Evolutionary conservation across 345 rosid species (phyloP).

Genomic region (Populus ilicifolia): DNA sequence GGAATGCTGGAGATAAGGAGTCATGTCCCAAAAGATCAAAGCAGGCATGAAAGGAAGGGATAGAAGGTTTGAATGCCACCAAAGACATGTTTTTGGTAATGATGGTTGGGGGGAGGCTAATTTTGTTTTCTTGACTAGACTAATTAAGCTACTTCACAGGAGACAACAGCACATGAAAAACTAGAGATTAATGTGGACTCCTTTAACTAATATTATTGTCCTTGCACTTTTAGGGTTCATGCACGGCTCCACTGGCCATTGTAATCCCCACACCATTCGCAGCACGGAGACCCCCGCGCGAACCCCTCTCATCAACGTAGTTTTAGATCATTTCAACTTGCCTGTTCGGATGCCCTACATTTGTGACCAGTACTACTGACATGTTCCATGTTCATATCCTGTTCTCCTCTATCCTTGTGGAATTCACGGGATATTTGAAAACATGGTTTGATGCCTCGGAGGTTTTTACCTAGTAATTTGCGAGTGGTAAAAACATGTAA

Average conservation of each 20-base stretch:
- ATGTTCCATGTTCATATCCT: not conserved
- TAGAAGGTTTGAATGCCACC: not conserved
- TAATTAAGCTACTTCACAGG: constrained; percentile 31
- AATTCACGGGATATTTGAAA: not conserved
- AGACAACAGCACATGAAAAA: constrained; percentile 34
- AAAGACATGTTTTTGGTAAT: not conserved
- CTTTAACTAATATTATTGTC: constrained; percentile 14
- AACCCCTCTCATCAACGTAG: not conserved
- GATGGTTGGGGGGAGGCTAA: not conserved
- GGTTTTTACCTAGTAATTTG: no score
- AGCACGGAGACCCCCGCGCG: not conserved
- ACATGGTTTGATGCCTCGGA: not conserved
- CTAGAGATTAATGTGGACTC: constrained; percentile 6
- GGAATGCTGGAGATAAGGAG: constrained; percentile 16
- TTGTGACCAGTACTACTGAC: not conserved
- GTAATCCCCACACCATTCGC: not conserved
- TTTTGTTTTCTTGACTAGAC: constrained; percentile 22
- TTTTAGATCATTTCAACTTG: not conserved
- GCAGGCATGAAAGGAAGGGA: constrained; percentile 8
- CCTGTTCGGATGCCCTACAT: not conserved
- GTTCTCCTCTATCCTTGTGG: no score
- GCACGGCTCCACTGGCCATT: not conserved
- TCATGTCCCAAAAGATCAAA: constrained; percentile 26
- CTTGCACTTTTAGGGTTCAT: constrained; percentile 9
- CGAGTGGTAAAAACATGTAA: no score